These are phyloP conservation scores for Babesia ovata DNA, from an alignment of 169 alveolate species.

Conservation along the genomic window DNA sequence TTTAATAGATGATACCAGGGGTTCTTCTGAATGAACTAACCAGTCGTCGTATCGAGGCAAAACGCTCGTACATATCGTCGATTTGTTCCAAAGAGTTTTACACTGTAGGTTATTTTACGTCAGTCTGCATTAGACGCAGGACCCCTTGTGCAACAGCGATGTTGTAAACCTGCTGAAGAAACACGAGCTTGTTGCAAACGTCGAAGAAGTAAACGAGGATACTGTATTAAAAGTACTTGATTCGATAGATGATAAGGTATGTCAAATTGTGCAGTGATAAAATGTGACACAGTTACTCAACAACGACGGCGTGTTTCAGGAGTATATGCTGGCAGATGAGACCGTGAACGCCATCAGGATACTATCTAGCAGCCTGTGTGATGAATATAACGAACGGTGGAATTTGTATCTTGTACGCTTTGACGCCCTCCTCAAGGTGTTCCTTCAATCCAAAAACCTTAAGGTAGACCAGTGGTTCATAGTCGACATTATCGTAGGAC, in stretches of 20 bases:
- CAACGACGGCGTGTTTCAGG: neutral
- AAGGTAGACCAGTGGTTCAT: neutral
- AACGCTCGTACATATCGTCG: neutral
- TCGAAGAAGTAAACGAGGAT: neutral
- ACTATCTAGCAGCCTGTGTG: neutral
- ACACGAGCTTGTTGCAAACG: neutral
- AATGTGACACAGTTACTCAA: neutral
- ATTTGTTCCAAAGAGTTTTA: neutral
- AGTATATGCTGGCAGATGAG: neutral
- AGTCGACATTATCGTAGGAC: neutral
- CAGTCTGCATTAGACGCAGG: neutral
- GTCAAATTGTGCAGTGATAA: neutral
- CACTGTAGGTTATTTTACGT: neutral
- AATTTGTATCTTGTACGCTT: conserved; percentile 2
- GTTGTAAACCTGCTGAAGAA: neutral
- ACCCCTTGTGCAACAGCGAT: neutral
- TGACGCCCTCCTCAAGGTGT: conserved; percentile 6
- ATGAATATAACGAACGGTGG: conserved; percentile 19
- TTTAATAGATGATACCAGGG: neutral
- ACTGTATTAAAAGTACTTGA: neutral
- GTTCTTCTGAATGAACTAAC: neutral
- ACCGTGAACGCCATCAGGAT: neutral
- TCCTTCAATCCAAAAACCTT: neutral
- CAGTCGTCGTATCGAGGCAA: neutral
- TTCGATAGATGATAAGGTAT: neutral